A percentile compares a stretch with the other conserved stretches of the same genome.
phyloP scores from a whole-genome alignment of 345 rosid genomes.

The Corchorus capsularis region DNA sequence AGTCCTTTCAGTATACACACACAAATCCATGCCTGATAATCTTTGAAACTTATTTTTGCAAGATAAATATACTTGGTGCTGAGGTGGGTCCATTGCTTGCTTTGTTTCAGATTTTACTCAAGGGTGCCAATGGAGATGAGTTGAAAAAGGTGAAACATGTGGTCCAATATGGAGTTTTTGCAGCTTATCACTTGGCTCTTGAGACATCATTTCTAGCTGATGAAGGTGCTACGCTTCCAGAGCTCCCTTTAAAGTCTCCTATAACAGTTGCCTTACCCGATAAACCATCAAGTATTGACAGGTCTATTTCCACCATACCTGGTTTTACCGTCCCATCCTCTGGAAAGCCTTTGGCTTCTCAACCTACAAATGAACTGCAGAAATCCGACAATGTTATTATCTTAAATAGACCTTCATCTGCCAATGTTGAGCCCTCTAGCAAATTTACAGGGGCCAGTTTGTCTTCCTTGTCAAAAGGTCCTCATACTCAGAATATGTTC shows the following conservation, averaged over 20 bases:
- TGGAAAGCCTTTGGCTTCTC: constrained; percentile 45
- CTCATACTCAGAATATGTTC: constrained; percentile 18
- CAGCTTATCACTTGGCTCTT: constrained; percentile 96
- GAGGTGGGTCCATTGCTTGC: constrained; percentile 5
- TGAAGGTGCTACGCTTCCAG: constrained; percentile 97
- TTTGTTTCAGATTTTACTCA: constrained; percentile 76
- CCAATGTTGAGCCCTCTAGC: constrained; percentile 31
- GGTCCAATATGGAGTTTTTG: constrained; percentile 95
- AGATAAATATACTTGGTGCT: constrained; percentile 2
- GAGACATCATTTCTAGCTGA: constrained; percentile 98
- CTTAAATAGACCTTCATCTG: constrained; percentile 29
- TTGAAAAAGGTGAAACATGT: constrained; percentile 96
- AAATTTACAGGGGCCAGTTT: constrained; percentile 35
- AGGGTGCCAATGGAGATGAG: constrained; percentile 91
- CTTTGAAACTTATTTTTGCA: constrained; percentile 3
- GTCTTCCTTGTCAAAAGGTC: constrained; percentile 31
- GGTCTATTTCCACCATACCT: constrained; percentile 90
- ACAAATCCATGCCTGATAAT: not conserved
- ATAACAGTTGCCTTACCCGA: constrained; percentile 87
- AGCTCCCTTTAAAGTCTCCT: constrained; percentile 79
- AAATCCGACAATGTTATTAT: constrained; percentile 33
- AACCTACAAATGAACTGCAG: constrained; percentile 41
- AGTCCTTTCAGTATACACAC: constrained; percentile 39
- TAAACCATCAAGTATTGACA: constrained; percentile 65
- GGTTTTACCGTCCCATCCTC: constrained; percentile 56